Evolutionary conservation across 2,329 filamentous ascomycete genomes (phyloP), one percentile per base, ranked within the genome.

Genomic region (Diaporthe ampelina): DNA sequence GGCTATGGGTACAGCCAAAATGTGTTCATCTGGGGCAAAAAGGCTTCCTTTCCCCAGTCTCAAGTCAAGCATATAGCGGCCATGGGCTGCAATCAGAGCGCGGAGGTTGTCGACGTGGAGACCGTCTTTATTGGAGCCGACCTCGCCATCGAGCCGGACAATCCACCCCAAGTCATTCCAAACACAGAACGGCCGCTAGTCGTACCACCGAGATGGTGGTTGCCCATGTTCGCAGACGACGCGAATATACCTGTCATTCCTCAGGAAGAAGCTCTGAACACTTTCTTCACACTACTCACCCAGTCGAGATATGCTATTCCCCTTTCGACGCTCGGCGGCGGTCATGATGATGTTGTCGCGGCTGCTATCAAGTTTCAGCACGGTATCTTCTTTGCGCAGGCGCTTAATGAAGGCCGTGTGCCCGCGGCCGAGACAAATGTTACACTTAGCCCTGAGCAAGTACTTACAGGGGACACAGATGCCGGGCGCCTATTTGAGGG

Each of bases 381-480:
- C 86, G 0, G 81, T 79, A n/a, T 83, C 85, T 77, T 91, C 90
- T 26, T 89, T 86, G 68, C 81, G 76, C 37, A 94, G 82, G 80
- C 91, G 93, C 1, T 83, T 84, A 19, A 90, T 84, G 26, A 17
- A 0, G 24, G 1, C 50, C 65, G 65, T 15, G 50, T 11, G 4
- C 50, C 35, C 5, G 11, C 26, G 5, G 4, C 21, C 10, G 24
- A 45, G 4, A 52, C n/a, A 2, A 70, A 17, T 5, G 9, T 24
- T 4, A 37, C 37, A 5, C 37, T 10, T 61, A 50, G 40, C 26
- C 4, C 8, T 10, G 50, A 54, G 21, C 50, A 54, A 13, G 50
- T 24, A 2, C 17, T 54, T 10, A 13, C 8, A 2, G 50, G 50
- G 4, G 24, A 15, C 11, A 26, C 5, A 3, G 50, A 54, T 54